These are phyloP conservation scores for Mycena polygramma DNA, from an alignment of 768 basidiomycete species.

Conservation along the genomic window DNA sequence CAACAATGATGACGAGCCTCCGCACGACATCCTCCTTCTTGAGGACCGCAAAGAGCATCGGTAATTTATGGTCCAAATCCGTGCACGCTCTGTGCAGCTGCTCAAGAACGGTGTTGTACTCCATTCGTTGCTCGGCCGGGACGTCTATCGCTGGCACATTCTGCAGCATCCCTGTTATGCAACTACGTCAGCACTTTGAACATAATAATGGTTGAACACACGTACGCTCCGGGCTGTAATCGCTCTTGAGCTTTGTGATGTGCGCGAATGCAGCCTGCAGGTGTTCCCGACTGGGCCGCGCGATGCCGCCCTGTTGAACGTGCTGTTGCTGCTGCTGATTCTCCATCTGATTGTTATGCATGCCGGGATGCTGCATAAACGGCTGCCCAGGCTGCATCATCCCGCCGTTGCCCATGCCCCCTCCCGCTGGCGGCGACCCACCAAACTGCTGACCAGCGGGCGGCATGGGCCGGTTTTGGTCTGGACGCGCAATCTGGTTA, in stretches of 20 bases:
- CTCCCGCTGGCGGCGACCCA: slow-evolving; percentile 11
- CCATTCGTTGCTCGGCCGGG: slow-evolving; percentile 65
- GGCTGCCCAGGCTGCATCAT: slow-evolving; percentile 24
- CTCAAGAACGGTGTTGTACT: slow-evolving; percentile 66
- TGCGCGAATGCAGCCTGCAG: slow-evolving; percentile 44
- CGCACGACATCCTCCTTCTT: slow-evolving; percentile 63
- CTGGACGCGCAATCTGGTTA: slow-evolving; percentile 43
- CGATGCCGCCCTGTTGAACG: neutral
- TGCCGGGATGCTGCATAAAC: slow-evolving; percentile 24
- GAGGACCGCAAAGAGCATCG: slow-evolving; percentile 59
- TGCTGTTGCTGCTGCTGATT: slow-evolving; percentile 43
- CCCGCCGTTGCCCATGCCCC: slow-evolving; percentile 6
- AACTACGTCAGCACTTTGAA: neutral
- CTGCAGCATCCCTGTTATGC: slow-evolving; percentile 49
- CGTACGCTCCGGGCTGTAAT: slow-evolving; percentile 50
- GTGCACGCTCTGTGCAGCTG: slow-evolving; percentile 56
- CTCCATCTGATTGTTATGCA: slow-evolving; percentile 37
- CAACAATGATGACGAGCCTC: slow-evolving; percentile 67
- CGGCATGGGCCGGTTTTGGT: slow-evolving; percentile 24
- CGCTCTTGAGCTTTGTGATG: slow-evolving; percentile 49
- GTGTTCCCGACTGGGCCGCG: slow-evolving; percentile 49
- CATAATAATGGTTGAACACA: slow-evolving; percentile 34
- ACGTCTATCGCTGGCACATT: slow-evolving; percentile 54
- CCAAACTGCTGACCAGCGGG: slow-evolving; percentile 7
- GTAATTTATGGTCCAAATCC: slow-evolving; percentile 67